These are phyloP conservation scores for Botryobasidium botryosum DNA, from an alignment of 768 basidiomycete species.

Conservation along the genomic window DNA sequence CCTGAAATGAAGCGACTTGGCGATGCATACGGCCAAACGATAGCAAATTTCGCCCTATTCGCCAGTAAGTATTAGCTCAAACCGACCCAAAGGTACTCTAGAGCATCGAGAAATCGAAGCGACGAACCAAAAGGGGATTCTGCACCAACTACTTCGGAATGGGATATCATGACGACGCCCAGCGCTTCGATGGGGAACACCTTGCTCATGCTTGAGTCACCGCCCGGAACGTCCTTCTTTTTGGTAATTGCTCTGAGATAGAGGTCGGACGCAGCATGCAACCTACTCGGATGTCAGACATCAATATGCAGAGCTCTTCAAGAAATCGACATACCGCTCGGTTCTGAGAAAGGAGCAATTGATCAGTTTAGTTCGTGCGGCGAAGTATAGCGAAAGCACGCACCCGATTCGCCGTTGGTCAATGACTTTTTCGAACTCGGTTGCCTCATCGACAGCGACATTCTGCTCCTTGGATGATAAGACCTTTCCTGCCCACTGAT, in stretches of 20 bases:
- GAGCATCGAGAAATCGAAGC: neutral
- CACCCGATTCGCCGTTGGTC: too few species aligned
- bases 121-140: slow-evolving; percentile 53
- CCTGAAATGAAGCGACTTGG: slow-evolving; percentile 70
- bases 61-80: neutral
- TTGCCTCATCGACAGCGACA: too few species aligned
- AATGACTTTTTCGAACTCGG: too few species aligned
- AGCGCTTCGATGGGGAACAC: slow-evolving; percentile 60
- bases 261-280: too few species aligned
- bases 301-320: too few species aligned
- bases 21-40: slow-evolving; percentile 71
- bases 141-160: slow-evolving; percentile 66
- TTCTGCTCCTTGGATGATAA: too few species aligned
- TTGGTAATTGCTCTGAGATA: slow-evolving; percentile 60
- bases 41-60: slow-evolving; percentile 49
- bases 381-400: too few species aligned
- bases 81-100: neutral
- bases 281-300: too few species aligned
- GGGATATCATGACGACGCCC: slow-evolving; percentile 72
- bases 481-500: too few species aligned
- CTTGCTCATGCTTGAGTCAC: slow-evolving; percentile 46
- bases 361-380: too few species aligned
- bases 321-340: too few species aligned
- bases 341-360: too few species aligned
- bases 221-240: slow-evolving; percentile 48